A percentile compares a stretch with the other conserved stretches of the same genome.
These are phyloP conservation scores for Colletotrichum eremochloae DNA, from an alignment of 2,329 filamentous ascomycete species.

Conservation along the genomic window DNA sequence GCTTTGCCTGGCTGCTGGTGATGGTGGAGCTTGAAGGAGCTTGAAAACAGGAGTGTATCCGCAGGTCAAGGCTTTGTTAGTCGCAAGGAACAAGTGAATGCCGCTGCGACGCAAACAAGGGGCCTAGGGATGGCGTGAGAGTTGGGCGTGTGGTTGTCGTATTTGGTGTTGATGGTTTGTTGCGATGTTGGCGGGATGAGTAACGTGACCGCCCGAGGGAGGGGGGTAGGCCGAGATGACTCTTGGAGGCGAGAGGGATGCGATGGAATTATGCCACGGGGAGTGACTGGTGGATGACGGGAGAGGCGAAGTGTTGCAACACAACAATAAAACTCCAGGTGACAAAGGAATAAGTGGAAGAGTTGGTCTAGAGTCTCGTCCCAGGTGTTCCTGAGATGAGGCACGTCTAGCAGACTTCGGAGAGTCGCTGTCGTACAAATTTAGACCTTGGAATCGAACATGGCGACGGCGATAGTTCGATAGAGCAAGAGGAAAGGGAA, in stretches of 20 bases:
- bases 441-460: conserved; percentile 68
- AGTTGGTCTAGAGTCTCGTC: conserved; percentile 49
- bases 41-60: conserved; percentile 29
- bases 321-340: conserved; percentile 41
- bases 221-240: conserved; percentile 36
- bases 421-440: conserved; percentile 64
- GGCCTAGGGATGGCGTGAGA: conserved; percentile 43
- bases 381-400: conserved; percentile 36
- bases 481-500: conserved; percentile 54
- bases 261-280: conserved; percentile 41
- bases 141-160: conserved; percentile 18
- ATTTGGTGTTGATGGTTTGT: conserved; percentile 31
- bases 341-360: conserved; percentile 53
- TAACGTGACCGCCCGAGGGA: conserved; percentile 32
- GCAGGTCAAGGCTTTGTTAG: conserved; percentile 41
- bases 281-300: conserved; percentile 38
- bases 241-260: conserved; percentile 41
- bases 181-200: conserved; percentile 35
- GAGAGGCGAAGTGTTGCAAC: conserved; percentile 34
- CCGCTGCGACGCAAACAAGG: conserved; percentile 54
- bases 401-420: conserved; percentile 64
- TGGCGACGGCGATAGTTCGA: conserved; percentile 66
- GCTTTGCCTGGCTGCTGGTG: conserved; percentile 33
- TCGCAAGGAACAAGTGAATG: conserved; percentile 67
- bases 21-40: conserved; percentile 28